These are phyloP conservation scores for Kernera saxatilis DNA, from an alignment of 345 rosid species.

Conservation along the genomic window DNA sequence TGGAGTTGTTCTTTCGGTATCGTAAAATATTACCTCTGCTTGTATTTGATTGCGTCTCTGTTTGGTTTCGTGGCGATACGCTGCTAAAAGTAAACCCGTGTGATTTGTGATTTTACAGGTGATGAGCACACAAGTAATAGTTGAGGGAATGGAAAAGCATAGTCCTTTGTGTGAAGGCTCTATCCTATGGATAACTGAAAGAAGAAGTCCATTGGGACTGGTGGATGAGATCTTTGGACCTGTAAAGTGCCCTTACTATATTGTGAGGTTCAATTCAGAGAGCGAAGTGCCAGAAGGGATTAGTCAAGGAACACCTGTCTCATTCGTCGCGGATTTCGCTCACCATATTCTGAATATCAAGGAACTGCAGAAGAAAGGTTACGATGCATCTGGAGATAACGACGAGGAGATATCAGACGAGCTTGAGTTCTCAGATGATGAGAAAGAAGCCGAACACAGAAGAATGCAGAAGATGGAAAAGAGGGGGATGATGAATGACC, in stretches of 20 bases:
- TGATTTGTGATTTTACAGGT: constrained; percentile 41
- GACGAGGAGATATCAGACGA: constrained; percentile 86
- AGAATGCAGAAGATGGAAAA: constrained; percentile 62
- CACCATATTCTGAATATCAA: constrained; percentile 62
- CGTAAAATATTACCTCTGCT: background rate
- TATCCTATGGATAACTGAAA: constrained; percentile 73
- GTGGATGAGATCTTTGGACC: constrained; percentile 98
- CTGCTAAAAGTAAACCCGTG: background rate
- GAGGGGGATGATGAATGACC: constrained; percentile 50
- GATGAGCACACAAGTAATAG: constrained; percentile 67
- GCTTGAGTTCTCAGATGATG: constrained; percentile 92
- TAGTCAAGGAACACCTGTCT: constrained; percentile 52
- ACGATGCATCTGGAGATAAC: constrained; percentile 92
- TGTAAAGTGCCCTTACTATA: constrained; percentile 73
- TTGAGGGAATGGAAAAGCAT: constrained; percentile 79
- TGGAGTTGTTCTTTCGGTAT: constrained; percentile 80
- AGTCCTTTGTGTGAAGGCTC: constrained; percentile 83
- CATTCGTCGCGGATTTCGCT: constrained; percentile 78
- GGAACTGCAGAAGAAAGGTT: constrained; percentile 81
- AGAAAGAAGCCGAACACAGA: constrained; percentile 79
- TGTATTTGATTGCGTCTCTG: constrained; percentile 1
- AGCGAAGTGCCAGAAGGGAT: constrained; percentile 68
- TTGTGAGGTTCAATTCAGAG: constrained; percentile 88
- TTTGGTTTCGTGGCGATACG: background rate
- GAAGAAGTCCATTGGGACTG: constrained; percentile 59